Percentiles rank a stretch among this genome's conserved stretches.
Evolutionary conservation across 495 filamentous ascomycete genomes (phyloP).

Genomic region (Podospora pseudopauciseta): DNA sequence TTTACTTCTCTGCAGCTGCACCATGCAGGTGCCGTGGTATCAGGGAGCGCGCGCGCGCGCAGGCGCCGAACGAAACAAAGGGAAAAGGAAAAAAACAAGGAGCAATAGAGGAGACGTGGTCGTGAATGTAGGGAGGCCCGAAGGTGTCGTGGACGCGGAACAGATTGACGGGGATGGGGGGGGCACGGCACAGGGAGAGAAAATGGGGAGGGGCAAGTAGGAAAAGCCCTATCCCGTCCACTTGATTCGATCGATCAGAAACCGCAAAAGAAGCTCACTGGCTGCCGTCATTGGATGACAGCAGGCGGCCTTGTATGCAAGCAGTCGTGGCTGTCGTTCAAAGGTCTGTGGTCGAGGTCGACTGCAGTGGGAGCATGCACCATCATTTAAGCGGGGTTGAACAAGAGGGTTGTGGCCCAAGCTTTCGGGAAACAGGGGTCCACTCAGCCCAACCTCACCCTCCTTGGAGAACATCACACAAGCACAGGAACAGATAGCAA

Average conservation of each 20-base stretch:
- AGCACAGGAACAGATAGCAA: too few species aligned
- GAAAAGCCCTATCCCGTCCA: not conserved
- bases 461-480: not conserved
- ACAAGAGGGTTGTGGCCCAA: conserved; percentile 1
- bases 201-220: conserved; percentile 6
- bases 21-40: conserved; percentile 33
- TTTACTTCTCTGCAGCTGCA: conserved; percentile 16
- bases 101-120: conserved; percentile 3
- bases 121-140: conserved; percentile 3
- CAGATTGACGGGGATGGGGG: not conserved
- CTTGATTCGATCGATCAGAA: conserved; percentile 8
- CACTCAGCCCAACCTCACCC: not conserved
- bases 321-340: conserved; percentile 40
- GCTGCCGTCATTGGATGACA: conserved; percentile 29
- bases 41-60: conserved; percentile 4
- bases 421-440: not conserved
- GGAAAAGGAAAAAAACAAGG: conserved; percentile 3
- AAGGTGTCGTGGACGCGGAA: conserved; percentile 13
- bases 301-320: conserved; percentile 32
- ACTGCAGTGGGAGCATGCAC: conserved; percentile 19
- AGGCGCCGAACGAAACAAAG: conserved; percentile 5
- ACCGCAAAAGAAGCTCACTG: not conserved
- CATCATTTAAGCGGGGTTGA: conserved; percentile 11
- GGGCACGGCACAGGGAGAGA: conserved; percentile 17
- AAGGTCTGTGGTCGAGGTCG: conserved; percentile 24